phyloP scores from a whole-genome alignment of 148 eudicot genomes.

The Camellia lanceoleosa region DNA sequence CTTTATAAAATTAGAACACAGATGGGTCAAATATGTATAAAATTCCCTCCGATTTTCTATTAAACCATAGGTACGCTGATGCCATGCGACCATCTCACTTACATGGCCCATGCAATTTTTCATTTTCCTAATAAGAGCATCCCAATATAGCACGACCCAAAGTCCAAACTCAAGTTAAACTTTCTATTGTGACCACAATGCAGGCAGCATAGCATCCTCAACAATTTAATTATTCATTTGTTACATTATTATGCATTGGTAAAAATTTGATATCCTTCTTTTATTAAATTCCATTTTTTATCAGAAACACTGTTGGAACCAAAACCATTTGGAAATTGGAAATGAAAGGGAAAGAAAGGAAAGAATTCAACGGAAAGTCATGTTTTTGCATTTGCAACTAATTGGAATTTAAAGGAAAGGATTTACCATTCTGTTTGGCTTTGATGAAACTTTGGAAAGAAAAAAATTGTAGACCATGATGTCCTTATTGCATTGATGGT shows the following conservation, averaged over 20 bases:
- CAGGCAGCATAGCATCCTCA: background rate
- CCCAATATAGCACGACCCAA: background rate
- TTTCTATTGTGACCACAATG: background rate
- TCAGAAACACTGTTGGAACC: background rate
- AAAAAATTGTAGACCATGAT: too few relatives aligned
- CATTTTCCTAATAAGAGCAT: background rate
- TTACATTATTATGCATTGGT: background rate
- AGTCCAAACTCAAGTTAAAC: background rate
- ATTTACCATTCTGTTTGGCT: too few relatives aligned
- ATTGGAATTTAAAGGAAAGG: too few relatives aligned
- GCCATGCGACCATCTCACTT: background rate
- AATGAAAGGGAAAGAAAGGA: too few relatives aligned
- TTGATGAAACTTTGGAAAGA: too few relatives aligned
- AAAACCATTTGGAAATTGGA: too few relatives aligned
- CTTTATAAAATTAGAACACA: background rate
- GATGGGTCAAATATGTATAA: background rate
- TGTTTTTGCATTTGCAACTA: too few relatives aligned
- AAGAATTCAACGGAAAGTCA: too few relatives aligned
- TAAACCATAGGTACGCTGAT: background rate
- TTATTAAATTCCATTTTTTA: background rate
- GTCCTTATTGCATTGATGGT: too few relatives aligned
- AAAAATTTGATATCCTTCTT: background rate
- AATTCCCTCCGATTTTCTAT: background rate
- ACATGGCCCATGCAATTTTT: background rate
- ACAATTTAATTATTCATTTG: background rate